These are phyloP conservation scores for Exophiala mesophila DNA, from an alignment of 2,329 filamentous ascomycete species.

Conservation along the genomic window DNA sequence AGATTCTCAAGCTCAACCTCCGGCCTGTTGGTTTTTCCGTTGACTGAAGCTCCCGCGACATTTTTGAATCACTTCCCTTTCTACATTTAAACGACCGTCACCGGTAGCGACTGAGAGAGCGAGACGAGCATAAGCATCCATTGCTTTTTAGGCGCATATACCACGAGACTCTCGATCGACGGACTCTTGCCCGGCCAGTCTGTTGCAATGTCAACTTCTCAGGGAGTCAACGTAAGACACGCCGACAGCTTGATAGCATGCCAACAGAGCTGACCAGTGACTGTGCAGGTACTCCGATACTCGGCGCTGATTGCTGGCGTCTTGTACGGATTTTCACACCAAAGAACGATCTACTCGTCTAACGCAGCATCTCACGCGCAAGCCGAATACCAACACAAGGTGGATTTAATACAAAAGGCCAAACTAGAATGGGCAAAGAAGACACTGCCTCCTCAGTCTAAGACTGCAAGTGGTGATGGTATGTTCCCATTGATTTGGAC, in stretches of 20 bases:
- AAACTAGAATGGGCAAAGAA: conserved; percentile 87
- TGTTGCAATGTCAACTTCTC: conserved; percentile 55
- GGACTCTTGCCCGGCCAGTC: not conserved
- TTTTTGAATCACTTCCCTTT: too few species aligned
- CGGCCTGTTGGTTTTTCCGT: not conserved
- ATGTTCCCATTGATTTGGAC: conserved; percentile 10
- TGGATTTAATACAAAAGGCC: conserved; percentile 84
- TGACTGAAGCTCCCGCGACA: not conserved
- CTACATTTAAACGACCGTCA: too few species aligned
- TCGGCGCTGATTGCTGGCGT: conserved; percentile 86
- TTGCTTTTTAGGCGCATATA: too few species aligned
- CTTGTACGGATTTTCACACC: conserved; percentile 94
- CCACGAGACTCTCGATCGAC: too few species aligned
- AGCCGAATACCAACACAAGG: conserved; percentile 85
- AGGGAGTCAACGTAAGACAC: conserved; percentile 60
- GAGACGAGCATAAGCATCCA: too few species aligned
- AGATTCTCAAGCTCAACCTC: conserved; percentile 17
- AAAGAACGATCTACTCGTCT: conserved; percentile 69
- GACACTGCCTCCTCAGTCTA: conserved; percentile 50
- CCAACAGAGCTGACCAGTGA: conserved; percentile 8
- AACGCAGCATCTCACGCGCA: conserved; percentile 67
- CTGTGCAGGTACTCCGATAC: conserved; percentile 83
- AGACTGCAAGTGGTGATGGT: conserved; percentile 37
- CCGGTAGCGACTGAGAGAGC: too few species aligned
- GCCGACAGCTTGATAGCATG: not conserved